Percentiles rank a stretch among this genome's conserved stretches.
Conservation (phyloP, 2,329 filamentous ascomycete species). For the Xylariaceae sp. region DNA sequence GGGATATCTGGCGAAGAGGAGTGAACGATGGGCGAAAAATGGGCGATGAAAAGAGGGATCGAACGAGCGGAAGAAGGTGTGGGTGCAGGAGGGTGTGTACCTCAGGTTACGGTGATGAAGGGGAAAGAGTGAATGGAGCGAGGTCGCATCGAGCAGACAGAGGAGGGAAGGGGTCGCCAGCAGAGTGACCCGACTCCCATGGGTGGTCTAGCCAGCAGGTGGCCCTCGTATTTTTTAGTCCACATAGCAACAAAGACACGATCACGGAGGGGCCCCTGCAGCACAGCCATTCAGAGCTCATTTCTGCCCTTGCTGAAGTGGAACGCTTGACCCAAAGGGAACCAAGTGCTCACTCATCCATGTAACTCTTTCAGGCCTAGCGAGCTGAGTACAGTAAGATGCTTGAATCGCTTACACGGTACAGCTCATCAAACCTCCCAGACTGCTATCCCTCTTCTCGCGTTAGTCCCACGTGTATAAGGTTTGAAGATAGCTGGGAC, state of each 20-base stretch:
- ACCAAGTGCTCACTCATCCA: background rate
- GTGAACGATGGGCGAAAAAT: background rate
- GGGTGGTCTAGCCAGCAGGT: no score
- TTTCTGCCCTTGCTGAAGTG: no score
- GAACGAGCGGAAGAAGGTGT: slow-evolving; percentile 1
- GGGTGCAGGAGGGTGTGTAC: no score
- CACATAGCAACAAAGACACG: slow-evolving; percentile 3
- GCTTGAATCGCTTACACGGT: no score
- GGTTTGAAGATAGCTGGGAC: no score
- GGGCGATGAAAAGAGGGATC: background rate
- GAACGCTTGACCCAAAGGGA: no score
- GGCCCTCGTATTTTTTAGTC: slow-evolving; percentile 4
- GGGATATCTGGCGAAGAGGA: background rate
- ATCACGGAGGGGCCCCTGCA: background rate
- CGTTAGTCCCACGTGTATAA: no score
- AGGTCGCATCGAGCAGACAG: slow-evolving; percentile 1
- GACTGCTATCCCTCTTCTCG: no score
- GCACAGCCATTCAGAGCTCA: background rate
- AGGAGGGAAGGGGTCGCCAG: slow-evolving; percentile 1
- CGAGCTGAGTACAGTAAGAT: no score
- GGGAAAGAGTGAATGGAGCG: slow-evolving; percentile 1
- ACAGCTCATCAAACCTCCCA: no score
- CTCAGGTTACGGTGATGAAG: no score
- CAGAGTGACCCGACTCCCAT: no score
- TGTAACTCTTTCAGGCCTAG: background rate